These are phyloP conservation scores for Gracilaria caudata DNA, from an alignment of 23 red algal genomes.

Conservation along the genomic window DNA sequence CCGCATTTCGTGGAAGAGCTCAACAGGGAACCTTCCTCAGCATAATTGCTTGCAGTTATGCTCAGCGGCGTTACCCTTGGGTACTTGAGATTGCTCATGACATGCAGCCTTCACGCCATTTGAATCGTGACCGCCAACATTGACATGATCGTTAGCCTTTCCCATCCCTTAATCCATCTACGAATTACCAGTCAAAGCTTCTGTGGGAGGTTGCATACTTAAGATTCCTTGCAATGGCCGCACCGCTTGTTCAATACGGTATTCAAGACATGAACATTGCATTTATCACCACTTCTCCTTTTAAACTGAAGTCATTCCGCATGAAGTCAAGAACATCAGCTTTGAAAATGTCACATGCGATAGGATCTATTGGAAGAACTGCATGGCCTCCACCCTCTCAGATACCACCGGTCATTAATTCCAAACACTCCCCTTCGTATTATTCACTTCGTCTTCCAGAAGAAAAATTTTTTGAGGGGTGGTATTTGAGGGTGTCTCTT, in stretches of 20 bases:
- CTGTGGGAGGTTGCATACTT: not conserved
- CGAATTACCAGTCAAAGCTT: no score
- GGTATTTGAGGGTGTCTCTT: constrained; percentile 62
- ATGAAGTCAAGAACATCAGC: not conserved
- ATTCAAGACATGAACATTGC: not conserved
- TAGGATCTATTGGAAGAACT: not conserved
- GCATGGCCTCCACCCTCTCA: not conserved
- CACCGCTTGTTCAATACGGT: not conserved
- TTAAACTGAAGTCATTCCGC: not conserved
- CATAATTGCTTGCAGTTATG: no score
- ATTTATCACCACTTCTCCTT: not conserved
- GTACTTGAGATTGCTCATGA: no score
- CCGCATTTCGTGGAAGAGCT: no score
- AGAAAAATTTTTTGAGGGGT: constrained; percentile 55
- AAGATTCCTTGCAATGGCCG: not conserved
- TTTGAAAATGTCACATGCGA: not conserved
- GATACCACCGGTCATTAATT: constrained; percentile 21
- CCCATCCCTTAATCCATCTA: no score
- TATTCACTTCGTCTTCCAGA: not conserved
- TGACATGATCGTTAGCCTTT: no score
- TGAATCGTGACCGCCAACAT: no score
- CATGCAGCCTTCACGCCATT: no score
- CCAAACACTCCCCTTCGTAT: constrained; percentile 3
- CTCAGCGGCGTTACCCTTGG: no score
- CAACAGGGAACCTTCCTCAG: no score